Percentiles rank a stretch among this genome's conserved stretches.
phyloP scores from a whole-genome alignment of 176 grass and related monocot species.

The Raddia distichophylla region DNA sequence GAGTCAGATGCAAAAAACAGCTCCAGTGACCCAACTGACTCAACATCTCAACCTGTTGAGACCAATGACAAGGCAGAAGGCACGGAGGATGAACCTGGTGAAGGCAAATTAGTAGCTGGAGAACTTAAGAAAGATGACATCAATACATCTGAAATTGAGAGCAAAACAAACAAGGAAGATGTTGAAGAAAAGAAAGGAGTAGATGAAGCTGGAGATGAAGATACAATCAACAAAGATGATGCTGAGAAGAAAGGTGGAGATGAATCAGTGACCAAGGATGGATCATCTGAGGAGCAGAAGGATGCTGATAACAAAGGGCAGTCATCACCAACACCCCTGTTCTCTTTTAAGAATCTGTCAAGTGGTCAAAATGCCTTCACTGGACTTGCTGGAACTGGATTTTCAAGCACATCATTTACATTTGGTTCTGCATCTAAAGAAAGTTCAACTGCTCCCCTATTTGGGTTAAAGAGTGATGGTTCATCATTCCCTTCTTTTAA shows the following conservation, averaged over 20 bases:
- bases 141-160: conserved; percentile 43
- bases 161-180: conserved; percentile 41
- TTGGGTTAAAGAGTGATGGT: conserved; percentile 53
- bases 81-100: conserved; percentile 39
- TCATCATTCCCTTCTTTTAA: conserved; percentile 60
- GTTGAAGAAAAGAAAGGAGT: conserved; percentile 47
- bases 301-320: conserved; percentile 57
- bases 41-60: conserved; percentile 34
- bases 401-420: conserved; percentile 74
- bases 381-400: conserved; percentile 82
- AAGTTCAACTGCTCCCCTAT: conserved; percentile 50
- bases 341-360: conserved; percentile 87
- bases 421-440: conserved; percentile 70
- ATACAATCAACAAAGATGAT: conserved; percentile 45
- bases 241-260: conserved; percentile 45
- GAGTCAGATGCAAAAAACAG: conserved; percentile 15
- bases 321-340: conserved; percentile 46
- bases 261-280: conserved; percentile 48
- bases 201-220: conserved; percentile 45
- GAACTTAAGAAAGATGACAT: conserved; percentile 47
- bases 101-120: conserved; percentile 35
- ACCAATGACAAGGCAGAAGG: conserved; percentile 49
- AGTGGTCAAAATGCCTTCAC: conserved; percentile 98
- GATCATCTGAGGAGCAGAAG: conserved; percentile 44
- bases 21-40: conserved; percentile 27